Evolutionary conservation across 2,329 filamentous ascomycete species (phyloP).

Genomic region (Parasarocladium wereldwijsianum): DNA sequence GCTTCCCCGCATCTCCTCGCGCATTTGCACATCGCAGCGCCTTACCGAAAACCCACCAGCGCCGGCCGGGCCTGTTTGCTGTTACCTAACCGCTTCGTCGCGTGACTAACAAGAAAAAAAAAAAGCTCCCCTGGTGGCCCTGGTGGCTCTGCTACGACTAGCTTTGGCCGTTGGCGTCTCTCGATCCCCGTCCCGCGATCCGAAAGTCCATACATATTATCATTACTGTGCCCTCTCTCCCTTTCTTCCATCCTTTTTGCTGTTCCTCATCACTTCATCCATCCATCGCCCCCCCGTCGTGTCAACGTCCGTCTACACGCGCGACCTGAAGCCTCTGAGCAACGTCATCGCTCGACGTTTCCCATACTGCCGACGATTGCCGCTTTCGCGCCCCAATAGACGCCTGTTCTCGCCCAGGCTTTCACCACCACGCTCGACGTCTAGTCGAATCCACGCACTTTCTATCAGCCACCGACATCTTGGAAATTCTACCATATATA

Average conservation of each 20-base stretch:
- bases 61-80: too few relatives aligned
- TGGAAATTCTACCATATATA: slow-evolving; percentile 10
- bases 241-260: background rate
- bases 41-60: too few relatives aligned
- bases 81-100: slow-evolving; percentile 13
- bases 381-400: too few relatives aligned
- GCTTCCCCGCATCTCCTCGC: slow-evolving; percentile 4
- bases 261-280: background rate
- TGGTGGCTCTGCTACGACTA: too few relatives aligned
- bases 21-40: slow-evolving; percentile 5
- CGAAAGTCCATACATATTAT: too few relatives aligned
- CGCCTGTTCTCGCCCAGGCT: background rate
- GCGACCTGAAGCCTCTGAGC: background rate
- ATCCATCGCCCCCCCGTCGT: background rate
- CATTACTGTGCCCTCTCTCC: too few relatives aligned
- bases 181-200: too few relatives aligned
- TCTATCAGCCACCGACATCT: slow-evolving; percentile 4
- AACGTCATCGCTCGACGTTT: background rate
- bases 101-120: slow-evolving; percentile 14
- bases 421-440: background rate
- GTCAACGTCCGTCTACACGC: background rate
- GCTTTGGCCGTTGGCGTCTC: too few relatives aligned
- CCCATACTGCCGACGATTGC: too few relatives aligned
- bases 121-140: too few relatives aligned
- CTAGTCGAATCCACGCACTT: slow-evolving; percentile 4